Conservation (phyloP, 129 eudicot genomes). For the Glebionis coronaria region DNA sequence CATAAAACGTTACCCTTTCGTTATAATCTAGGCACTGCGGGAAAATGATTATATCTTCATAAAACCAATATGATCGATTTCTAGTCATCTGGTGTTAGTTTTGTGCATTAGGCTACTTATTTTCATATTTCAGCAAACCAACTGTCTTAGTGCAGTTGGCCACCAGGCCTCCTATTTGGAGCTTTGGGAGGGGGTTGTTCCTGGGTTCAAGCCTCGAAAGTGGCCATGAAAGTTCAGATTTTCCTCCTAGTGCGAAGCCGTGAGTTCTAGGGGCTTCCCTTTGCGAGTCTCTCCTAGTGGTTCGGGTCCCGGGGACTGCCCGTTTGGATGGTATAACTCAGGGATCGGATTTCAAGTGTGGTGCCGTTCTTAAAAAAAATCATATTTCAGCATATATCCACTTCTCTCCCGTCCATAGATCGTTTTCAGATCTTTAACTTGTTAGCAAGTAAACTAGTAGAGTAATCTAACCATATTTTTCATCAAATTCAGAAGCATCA, state of each 20-base stretch:
- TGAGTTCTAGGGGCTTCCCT: too few species aligned
- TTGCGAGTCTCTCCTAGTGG: too few species aligned
- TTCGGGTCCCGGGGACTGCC: too few species aligned
- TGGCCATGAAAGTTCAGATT: too few species aligned
- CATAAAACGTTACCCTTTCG: neutral
- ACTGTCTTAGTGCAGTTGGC: too few species aligned
- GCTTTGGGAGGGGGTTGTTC: too few species aligned
- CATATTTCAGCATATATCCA: neutral
- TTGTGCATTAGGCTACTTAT: constrained; percentile 1
- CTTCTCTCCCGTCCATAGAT: neutral
- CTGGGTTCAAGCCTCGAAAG: too few species aligned
- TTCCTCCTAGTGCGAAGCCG: too few species aligned
- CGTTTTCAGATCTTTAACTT: neutral
- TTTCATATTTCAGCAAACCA: neutral
- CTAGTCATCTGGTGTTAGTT: constrained; percentile 1
- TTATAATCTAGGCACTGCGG: neutral
- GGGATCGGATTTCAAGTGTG: too few species aligned
- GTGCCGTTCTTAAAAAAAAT: too few species aligned
- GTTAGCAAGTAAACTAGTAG: constrained; percentile 10
- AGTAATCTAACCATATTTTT: neutral
- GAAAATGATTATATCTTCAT: constrained; percentile 3
- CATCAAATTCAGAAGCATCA: constrained; percentile 6
- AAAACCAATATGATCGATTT: constrained; percentile 7
- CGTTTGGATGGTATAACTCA: too few species aligned
- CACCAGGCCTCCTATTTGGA: too few species aligned